These are phyloP conservation scores for Spizellomyces punctatus DNA, from an alignment of 192 early-diverging fungal genomes.

Conservation along the genomic window DNA sequence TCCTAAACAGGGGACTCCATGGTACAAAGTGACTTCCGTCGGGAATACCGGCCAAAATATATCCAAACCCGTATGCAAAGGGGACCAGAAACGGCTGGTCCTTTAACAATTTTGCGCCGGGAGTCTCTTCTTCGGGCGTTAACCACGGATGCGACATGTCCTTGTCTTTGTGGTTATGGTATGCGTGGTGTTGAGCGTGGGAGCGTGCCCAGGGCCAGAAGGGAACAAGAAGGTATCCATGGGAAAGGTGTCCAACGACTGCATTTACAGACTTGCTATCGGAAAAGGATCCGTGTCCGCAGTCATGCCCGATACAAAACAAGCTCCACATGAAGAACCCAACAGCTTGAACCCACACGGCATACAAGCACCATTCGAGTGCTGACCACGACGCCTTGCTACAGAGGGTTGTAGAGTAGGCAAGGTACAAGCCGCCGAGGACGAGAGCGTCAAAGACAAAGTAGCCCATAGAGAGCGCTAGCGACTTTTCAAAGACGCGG, in stretches of 20 bases:
- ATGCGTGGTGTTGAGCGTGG: conserved; percentile 48
- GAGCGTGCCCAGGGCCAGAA: conserved; percentile 49
- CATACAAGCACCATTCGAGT: conserved; percentile 17
- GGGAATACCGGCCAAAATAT: conserved; percentile 36
- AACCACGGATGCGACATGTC: conserved; percentile 44
- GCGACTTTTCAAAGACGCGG: conserved; percentile 43
- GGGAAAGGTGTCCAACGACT: conserved; percentile 43
- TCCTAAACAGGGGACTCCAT: conserved; percentile 36
- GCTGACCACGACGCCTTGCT: background rate
- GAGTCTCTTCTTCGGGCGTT: conserved; percentile 34
- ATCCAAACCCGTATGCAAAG: conserved; percentile 36
- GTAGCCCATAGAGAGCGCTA: conserved; percentile 29
- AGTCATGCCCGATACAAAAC: conserved; percentile 51
- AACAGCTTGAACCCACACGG: conserved; percentile 22
- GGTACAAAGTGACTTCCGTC: conserved; percentile 44
- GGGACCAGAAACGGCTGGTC: conserved; percentile 43
- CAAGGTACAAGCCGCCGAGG: conserved; percentile 31
- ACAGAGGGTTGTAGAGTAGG: conserved; percentile 8
- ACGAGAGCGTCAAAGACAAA: conserved; percentile 36
- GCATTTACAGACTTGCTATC: conserved; percentile 39
- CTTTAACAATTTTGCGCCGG: conserved; percentile 32
- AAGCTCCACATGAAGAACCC: conserved; percentile 51
- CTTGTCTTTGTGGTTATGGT: conserved; percentile 50
- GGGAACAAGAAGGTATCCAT: conserved; percentile 48
- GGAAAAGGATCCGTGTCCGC: conserved; percentile 46